Conservation (phyloP, 2,329 filamentous ascomycete genomes). For the Polytolypa hystricis region DNA sequence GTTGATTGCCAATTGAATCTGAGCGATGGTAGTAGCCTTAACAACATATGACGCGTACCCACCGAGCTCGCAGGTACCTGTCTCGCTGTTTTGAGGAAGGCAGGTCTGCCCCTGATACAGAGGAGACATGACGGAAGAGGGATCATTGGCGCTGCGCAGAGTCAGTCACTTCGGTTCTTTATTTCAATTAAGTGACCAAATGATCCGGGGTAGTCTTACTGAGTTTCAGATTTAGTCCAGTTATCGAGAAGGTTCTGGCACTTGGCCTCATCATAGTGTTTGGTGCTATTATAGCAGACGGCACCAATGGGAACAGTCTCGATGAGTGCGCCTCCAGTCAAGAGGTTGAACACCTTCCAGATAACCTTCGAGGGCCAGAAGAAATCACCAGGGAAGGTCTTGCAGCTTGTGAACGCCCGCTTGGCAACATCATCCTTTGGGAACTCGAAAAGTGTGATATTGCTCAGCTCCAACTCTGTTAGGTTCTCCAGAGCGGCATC, state of each 20-base stretch:
- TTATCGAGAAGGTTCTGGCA: constrained; percentile 22
- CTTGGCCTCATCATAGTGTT: constrained; percentile 21
- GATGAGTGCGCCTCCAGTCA: constrained; percentile 25
- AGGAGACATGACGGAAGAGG: constrained; percentile 18
- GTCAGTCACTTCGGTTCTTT: background rate
- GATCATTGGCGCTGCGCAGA: constrained; percentile 10
- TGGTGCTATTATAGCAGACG: constrained; percentile 24
- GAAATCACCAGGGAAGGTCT: constrained; percentile 14
- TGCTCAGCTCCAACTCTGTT: constrained; percentile 19
- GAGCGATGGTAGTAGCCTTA: constrained; percentile 18
- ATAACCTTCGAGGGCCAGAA: constrained; percentile 12
- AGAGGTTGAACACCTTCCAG: constrained; percentile 24
- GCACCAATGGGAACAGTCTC: constrained; percentile 24
- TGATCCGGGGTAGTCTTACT: no score
- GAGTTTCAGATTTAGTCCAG: constrained; percentile 16
- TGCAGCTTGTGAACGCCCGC: constrained; percentile 33
- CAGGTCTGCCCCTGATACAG: constrained; percentile 19
- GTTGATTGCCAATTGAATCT: constrained; percentile 19
- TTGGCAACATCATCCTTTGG: constrained; percentile 12
- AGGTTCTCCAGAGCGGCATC: constrained; percentile 24
- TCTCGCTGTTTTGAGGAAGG: constrained; percentile 12
- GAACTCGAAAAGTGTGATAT: constrained; percentile 26
- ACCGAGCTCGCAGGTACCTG: constrained; percentile 3
- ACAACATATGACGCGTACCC: constrained; percentile 25
- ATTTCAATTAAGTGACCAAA: no score